These are phyloP conservation scores for Allantophomopsis cytisporea DNA, from an alignment of 2,329 filamentous ascomycete species.

Conservation along the genomic window DNA sequence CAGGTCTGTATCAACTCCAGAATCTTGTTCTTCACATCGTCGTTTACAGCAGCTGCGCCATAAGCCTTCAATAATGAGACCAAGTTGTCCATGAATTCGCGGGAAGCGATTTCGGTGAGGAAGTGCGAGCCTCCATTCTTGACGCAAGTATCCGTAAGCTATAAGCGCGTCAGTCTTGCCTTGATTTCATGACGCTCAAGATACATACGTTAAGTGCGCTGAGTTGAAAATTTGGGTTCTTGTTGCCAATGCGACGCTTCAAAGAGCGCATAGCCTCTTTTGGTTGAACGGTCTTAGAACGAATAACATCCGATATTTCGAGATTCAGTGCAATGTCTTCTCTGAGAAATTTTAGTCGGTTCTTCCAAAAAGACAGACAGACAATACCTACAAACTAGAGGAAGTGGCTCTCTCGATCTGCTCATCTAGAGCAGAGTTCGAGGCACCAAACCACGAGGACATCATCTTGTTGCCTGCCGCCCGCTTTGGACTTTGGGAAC, in stretches of 20 bases:
- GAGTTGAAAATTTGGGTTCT: conserved; percentile 93
- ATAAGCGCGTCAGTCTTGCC: conserved; percentile 16
- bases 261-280: conserved; percentile 97
- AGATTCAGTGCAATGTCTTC: conserved; percentile 96
- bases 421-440: conserved; percentile 86
- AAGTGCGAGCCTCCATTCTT: conserved; percentile 98
- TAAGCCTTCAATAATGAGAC: conserved; percentile 78
- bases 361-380: conserved; percentile 2
- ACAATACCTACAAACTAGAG: conserved; percentile 65
- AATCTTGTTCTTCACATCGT: conserved; percentile 79
- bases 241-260: conserved; percentile 88
- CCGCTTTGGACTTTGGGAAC: too few species aligned
- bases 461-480: conserved; percentile 40
- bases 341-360: conserved; percentile 27
- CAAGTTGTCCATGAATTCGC: conserved; percentile 97
- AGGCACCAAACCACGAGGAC: conserved; percentile 85
- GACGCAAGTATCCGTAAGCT: conserved; percentile 95
- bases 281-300: conserved; percentile 92
- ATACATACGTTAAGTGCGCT: conserved; percentile 71
- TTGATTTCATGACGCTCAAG: background rate
- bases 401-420: conserved; percentile 93
- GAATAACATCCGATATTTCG: conserved; percentile 94
- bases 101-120: conserved; percentile 84
- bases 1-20: conserved; percentile 88
- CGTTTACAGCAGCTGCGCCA: conserved; percentile 60